Base-by-base conservation (phyloP, 1,284 basidiomycete genomes). In the Cutaneotrichosporon arboriforme region DNA sequence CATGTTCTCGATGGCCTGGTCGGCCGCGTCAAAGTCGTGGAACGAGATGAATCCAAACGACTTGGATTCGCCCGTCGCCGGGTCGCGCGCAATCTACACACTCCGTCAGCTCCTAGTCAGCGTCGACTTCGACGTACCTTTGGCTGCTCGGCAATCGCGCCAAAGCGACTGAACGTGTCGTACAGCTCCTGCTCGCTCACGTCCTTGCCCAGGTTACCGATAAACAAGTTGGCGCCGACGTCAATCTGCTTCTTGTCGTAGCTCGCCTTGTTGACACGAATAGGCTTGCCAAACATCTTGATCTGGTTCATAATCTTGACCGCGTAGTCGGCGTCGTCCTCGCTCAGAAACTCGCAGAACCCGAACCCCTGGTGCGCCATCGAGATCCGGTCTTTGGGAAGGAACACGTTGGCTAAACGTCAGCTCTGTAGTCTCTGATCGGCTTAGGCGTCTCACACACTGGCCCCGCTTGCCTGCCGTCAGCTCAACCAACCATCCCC, bases 241-340 rank as follows among this genome's bases (percentile, higher is more conserved):
- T 98, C 96, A 40, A 97, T 81, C 77, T 96, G 91, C 74, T 97
- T 97, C 78, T 94, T 90, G 75, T 96, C 91, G 48, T 89, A 90
- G n/a, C 87, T 89, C 3, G 89, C 89, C 85, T 96, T 97, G 81
- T 97, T 97, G 63, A 98, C 93, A 62, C 94, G 82, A 58, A 98
- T 96, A 33, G 94, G 94, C 72, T 97, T 97, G 39, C 96, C 94
- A 81, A 89, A 98, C 47, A 98, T 78, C 77, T 98, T 98, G 74
- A 98, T 97, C 79, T 97, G 94, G 75, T 98, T 97, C 92, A 98
- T 94, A 67, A 97, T 97, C 80, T 96, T 96, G 81, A 91, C 96
- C 57, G 92, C 94, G 74, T 98, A 98, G 77, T 98, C 93, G 63
- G 94, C 92, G 77, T 97, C 96, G 71, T 92, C 89, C 77, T 97